Evolutionary conservation across 1,139 yeast species (phyloP).

Genomic region (Scheffersomyces lignicola): DNA sequence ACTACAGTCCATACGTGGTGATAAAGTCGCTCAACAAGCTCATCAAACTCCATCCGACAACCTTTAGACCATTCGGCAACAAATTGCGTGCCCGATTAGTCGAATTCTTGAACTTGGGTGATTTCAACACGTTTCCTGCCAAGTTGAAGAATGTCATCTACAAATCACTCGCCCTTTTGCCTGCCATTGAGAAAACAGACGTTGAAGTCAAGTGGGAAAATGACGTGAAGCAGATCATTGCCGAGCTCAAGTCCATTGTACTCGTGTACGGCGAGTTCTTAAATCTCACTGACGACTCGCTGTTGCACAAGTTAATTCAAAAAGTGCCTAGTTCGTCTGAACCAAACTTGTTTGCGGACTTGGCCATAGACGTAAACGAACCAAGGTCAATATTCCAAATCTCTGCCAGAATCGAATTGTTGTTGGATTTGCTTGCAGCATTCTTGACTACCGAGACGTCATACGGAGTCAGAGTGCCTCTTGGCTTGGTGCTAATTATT

Average conservation of each 20-base stretch:
- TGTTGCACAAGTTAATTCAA: slow-evolving; percentile 31
- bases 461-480: slow-evolving; percentile 52
- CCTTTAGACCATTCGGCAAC: slow-evolving; percentile 76
- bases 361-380: slow-evolving; percentile 58
- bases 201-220: slow-evolving; percentile 50
- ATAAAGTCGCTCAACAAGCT: slow-evolving; percentile 52
- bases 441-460: slow-evolving; percentile 49
- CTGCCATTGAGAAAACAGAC: slow-evolving; percentile 54
- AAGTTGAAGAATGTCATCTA: slow-evolving; percentile 44
- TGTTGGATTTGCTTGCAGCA: slow-evolving; percentile 45
- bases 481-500: slow-evolving; percentile 52
- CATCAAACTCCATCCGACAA: slow-evolving; percentile 65
- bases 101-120: slow-evolving; percentile 27
- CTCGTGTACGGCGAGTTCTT: slow-evolving; percentile 57
- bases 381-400: slow-evolving; percentile 52
- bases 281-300: slow-evolving; percentile 56
- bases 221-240: slow-evolving; percentile 32
- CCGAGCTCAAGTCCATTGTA: slow-evolving; percentile 54
- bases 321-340: slow-evolving; percentile 26
- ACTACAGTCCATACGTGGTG: slow-evolving; percentile 37
- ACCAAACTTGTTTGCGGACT: slow-evolving; percentile 14
- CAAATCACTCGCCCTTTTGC: slow-evolving; percentile 58
- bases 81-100: slow-evolving; percentile 54
- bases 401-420: slow-evolving; percentile 47
- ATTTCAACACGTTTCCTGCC: slow-evolving; percentile 31